Percentiles rank a stretch among this genome's conserved stretches.
Conservation (phyloP, 1,284 basidiomycete genomes). For the Trametes polyzona region DNA sequence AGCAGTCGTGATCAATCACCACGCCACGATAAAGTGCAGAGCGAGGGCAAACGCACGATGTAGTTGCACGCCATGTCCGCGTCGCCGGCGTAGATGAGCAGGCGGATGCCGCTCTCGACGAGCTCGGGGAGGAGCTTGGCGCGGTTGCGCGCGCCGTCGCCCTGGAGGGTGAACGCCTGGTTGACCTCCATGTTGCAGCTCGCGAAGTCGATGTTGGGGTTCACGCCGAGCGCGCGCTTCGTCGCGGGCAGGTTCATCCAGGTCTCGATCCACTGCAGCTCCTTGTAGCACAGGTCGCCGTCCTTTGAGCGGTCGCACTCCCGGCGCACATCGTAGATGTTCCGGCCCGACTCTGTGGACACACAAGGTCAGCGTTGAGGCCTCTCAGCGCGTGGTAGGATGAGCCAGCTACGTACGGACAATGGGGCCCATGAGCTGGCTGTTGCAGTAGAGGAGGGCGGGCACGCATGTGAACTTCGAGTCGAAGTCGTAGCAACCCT, state of each 20-base stretch:
- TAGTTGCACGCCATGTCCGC: slow-evolving; percentile 85
- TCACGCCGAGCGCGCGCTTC: slow-evolving; percentile 80
- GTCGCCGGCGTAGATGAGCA: slow-evolving; percentile 86
- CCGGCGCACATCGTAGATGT: slow-evolving; percentile 86
- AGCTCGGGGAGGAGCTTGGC: slow-evolving; percentile 77
- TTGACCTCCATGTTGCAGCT: slow-evolving; percentile 68
- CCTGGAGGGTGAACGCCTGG: slow-evolving; percentile 71
- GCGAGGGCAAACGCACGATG: slow-evolving; percentile 48
- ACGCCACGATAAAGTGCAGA: slow-evolving; percentile 13
- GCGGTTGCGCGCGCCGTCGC: slow-evolving; percentile 82
- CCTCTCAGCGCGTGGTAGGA: slow-evolving; percentile 40
- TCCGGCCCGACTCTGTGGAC: slow-evolving; percentile 69
- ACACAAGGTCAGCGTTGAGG: neutral
- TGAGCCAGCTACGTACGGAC: slow-evolving; percentile 52
- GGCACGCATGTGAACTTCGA: slow-evolving; percentile 66
- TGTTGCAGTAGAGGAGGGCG: slow-evolving; percentile 66
- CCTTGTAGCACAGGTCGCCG: slow-evolving; percentile 73
- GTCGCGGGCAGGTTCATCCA: slow-evolving; percentile 77
- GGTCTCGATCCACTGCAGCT: slow-evolving; percentile 82
- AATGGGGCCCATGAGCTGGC: slow-evolving; percentile 60
- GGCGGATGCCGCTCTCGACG: slow-evolving; percentile 73
- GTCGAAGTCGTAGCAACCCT: slow-evolving; percentile 64
- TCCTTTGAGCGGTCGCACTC: slow-evolving; percentile 74
- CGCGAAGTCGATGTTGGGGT: slow-evolving; percentile 56
- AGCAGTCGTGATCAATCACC: neutral